These are phyloP conservation scores for Sisymbrium irio DNA, from an alignment of 345 rosid genomes.

Conservation along the genomic window DNA sequence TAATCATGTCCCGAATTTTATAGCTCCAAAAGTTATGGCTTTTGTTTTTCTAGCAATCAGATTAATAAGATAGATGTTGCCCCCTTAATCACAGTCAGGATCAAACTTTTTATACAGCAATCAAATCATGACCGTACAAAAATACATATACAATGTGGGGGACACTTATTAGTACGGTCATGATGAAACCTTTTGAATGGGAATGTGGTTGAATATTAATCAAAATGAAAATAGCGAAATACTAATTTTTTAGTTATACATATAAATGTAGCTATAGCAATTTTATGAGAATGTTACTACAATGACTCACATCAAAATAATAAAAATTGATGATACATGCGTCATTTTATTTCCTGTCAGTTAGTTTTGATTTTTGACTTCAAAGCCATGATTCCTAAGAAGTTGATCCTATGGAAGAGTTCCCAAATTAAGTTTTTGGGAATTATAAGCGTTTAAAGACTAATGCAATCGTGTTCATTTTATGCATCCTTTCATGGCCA, in stretches of 20 bases:
- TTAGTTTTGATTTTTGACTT: too few relatives aligned
- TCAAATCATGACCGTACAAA: constrained; percentile 6
- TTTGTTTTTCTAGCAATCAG: not conserved
- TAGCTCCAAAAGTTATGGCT: not conserved
- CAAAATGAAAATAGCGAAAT: not conserved
- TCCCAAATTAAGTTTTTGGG: not conserved
- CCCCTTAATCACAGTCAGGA: not conserved
- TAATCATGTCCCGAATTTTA: not conserved
- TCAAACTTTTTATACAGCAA: not conserved
- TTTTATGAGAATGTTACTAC: too few relatives aligned
- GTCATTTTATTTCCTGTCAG: too few relatives aligned
- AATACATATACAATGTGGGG: not conserved
- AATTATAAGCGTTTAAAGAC: not conserved
- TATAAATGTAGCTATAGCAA: not conserved
- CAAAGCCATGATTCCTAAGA: too few relatives aligned
- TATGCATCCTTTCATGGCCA: not conserved
- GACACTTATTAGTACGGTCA: not conserved
- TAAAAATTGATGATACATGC: too few relatives aligned
- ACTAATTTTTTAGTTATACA: not conserved
- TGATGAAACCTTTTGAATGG: not conserved
- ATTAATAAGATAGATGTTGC: not conserved
- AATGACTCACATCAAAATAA: too few relatives aligned
- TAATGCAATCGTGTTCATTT: not conserved
- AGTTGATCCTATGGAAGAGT: too few relatives aligned
- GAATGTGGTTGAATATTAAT: not conserved